Base-by-base conservation (phyloP, 2,329 filamentous ascomycete genomes). In the Pseudocercospora pini-densiflorae region DNA sequence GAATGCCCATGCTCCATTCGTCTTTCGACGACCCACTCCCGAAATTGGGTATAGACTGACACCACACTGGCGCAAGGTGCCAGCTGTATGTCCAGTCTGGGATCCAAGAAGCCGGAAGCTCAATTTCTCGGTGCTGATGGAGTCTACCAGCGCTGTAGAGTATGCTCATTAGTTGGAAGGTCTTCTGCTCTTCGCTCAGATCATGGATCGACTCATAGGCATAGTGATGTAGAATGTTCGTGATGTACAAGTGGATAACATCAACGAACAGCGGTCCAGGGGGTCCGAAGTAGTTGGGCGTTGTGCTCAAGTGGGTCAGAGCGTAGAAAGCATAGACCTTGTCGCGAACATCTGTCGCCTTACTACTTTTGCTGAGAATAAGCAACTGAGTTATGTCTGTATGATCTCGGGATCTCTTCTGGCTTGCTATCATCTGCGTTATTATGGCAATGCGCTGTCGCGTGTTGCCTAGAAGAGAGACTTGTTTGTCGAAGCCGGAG, bases 1-100 rank as follows among this genome's bases (percentile, higher is more conserved):
- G 72, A 5, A 75, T 67, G 14, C 72, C 73, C 7, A 64, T 45
- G 10, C 66, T 69, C 74, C 74, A 75, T 24, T 71, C 71, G 49
- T 75, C 68, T 53, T 66, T 70, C 1, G 63, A 67, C 16, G 62
- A 47, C 1, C 64, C 57, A 9, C 66, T 68, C 9, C 68, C 58
- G 45, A 76, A 68, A 31, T 74, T 75, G 12, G 73, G 67, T 0
- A 64, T 53, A 1, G 73, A 68, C 33, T 69, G 72, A 40, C 70
- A 71, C 74, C 73, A 76, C 14, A 76, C 61, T 2, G 74, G 75
- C 9, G 74, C 73, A 10, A 75, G 65, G 55, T 75, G 68, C 75
- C 75, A 76, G 0, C 67, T 58, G 24, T 65, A 69, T 6, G 74
- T 73, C 74, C 71, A 78, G 53, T 77, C 75, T 9, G 77, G 77